A percentile compares a stretch with the other conserved stretches of the same genome.
phyloP scores from a whole-genome alignment of 352 stramenopile genomes.

The Elongisporangium anandrum region DNA sequence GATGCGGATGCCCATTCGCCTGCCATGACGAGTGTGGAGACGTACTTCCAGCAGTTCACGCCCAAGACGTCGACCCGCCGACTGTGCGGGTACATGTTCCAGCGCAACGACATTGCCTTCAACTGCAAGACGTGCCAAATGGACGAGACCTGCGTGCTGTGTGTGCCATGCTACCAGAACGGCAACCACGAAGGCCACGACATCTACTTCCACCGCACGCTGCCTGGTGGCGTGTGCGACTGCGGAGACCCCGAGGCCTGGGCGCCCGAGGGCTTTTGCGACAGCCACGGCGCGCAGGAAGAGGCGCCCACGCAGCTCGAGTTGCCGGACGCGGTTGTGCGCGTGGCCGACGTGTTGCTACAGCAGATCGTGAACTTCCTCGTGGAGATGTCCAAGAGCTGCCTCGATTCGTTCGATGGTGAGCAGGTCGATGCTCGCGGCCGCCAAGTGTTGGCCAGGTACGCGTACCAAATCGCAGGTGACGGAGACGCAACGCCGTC shows the following conservation, averaged over 20 bases:
- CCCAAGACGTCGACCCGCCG: conserved; percentile 44
- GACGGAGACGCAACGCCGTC: conserved; percentile 5
- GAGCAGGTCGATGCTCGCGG: conserved; percentile 48
- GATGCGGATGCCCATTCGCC: conserved; percentile 11
- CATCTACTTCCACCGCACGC: conserved; percentile 81
- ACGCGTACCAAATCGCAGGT: conserved; percentile 12
- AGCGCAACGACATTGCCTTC: conserved; percentile 97
- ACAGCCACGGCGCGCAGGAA: conserved; percentile 67
- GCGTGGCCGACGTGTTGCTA: conserved; percentile 61
- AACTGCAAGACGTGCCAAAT: conserved; percentile 98
- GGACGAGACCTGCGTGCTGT: conserved; percentile 97
- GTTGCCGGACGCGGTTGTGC: conserved; percentile 38
- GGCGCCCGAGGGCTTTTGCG: conserved; percentile 93
- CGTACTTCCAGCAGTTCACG: conserved; percentile 60
- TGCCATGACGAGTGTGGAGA: conserved; percentile 28
- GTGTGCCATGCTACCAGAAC: conserved; percentile 94
- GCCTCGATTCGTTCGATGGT: conserved; percentile 67
- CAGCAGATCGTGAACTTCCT: conserved; percentile 64
- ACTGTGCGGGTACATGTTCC: conserved; percentile 96
- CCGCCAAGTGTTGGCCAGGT: conserved; percentile 25
- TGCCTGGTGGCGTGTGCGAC: conserved; percentile 93
- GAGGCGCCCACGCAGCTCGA: conserved; percentile 4
- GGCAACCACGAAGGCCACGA: conserved; percentile 95
- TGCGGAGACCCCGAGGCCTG: conserved; percentile 98
- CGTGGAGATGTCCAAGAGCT: conserved; percentile 68